phyloP scores from a whole-genome alignment of 129 eudicot species.

The Lactuca sativa region DNA sequence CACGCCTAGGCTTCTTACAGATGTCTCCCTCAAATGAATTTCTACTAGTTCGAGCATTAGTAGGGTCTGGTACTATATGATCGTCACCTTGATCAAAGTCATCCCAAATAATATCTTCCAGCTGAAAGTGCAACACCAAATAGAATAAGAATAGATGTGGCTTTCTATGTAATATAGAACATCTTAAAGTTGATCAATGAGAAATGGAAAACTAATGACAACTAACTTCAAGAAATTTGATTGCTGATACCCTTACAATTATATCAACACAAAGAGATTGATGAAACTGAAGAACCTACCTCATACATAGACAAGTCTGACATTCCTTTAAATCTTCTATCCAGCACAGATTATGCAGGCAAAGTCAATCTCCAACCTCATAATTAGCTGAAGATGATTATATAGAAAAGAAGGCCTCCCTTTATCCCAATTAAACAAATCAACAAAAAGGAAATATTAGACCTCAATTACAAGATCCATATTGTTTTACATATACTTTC shows the following conservation, averaged over 20 bases:
- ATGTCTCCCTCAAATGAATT: constrained; percentile 43
- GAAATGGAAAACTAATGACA: background rate
- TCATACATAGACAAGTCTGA: constrained; percentile 67
- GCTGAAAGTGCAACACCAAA: constrained; percentile 70
- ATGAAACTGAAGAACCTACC: constrained; percentile 43
- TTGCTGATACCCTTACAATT: background rate
- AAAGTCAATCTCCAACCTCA: constrained; percentile 41
- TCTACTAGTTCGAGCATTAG: constrained; percentile 33
- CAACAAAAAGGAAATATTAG: constrained; percentile 32
- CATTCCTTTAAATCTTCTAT: constrained; percentile 62
- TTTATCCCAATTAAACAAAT: constrained; percentile 33
- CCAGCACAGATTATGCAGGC: constrained; percentile 51
- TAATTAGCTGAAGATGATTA: constrained; percentile 27
- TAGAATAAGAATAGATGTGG: no score
- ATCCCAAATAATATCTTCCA: constrained; percentile 83
- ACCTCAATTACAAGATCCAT: constrained; percentile 22
- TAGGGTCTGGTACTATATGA: constrained; percentile 82
- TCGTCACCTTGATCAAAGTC: constrained; percentile 64
- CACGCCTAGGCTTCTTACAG: constrained; percentile 54
- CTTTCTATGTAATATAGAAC: no score
- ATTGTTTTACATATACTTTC: background rate
- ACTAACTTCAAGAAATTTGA: background rate
- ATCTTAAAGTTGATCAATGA: background rate
- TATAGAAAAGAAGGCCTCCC: constrained; percentile 28
- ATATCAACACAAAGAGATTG: constrained; percentile 9